Percentiles rank a stretch among this genome's conserved stretches.
Evolutionary conservation across 2,329 filamentous ascomycete species (phyloP).

Genomic region (Penicillium sp.): DNA sequence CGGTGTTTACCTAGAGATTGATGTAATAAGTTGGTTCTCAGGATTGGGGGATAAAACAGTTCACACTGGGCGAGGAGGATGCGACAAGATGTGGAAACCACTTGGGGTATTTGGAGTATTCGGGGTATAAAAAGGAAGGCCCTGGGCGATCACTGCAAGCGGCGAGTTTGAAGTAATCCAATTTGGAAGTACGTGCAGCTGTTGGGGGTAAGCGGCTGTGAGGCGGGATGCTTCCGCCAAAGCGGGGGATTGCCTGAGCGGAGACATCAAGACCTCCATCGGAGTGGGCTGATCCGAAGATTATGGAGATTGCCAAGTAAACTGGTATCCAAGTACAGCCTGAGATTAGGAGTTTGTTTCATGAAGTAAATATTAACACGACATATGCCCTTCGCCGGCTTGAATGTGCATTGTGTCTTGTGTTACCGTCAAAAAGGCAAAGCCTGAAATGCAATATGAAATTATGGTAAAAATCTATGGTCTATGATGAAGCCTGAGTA

Average conservation of each 20-base stretch:
- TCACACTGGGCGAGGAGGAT: too few species aligned
- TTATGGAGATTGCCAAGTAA: not conserved
- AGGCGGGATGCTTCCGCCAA: constrained; percentile 1
- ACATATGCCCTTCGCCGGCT: too few species aligned
- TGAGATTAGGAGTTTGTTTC: not conserved
- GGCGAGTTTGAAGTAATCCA: not conserved
- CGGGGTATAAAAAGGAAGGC: not conserved
- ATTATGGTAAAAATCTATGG: not conserved
- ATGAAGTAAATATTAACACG: too few species aligned
- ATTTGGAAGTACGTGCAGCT: not conserved
- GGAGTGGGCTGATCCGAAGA: not conserved
- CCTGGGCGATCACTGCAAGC: not conserved
- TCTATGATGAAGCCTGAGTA: not conserved
- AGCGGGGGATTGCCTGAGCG: not conserved
- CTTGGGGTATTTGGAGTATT: not conserved
- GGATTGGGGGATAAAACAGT: not conserved
- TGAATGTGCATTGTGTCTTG: too few species aligned
- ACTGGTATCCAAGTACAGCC: not conserved
- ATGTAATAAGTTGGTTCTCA: not conserved
- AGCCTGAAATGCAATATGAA: not conserved
- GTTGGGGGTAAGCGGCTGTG: not conserved
- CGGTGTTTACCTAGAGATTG: not conserved
- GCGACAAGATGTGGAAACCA: not conserved
- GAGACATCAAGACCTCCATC: not conserved
- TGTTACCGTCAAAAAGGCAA: not conserved